Conservation (phyloP, 2,329 filamentous ascomycete genomes). For the Orbilia blumenaviensis region DNA sequence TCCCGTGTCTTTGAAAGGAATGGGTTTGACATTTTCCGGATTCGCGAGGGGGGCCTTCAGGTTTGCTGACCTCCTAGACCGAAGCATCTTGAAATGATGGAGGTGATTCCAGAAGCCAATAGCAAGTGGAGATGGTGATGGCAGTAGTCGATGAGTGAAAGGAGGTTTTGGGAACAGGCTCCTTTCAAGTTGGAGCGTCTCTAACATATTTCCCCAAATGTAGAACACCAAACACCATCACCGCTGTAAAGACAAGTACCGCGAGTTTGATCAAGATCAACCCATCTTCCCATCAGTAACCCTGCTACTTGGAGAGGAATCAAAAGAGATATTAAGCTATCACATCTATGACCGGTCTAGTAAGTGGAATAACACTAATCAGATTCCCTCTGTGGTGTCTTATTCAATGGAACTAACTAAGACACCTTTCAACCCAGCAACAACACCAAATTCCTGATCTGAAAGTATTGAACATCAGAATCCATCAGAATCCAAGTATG, state of each 20-base stretch:
- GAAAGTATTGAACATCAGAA: background rate
- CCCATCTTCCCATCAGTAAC: too few relatives aligned
- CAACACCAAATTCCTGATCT: background rate
- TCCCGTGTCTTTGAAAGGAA: conserved; percentile 1
- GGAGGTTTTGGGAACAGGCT: background rate
- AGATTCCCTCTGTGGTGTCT: too few relatives aligned
- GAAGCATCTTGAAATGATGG: conserved; percentile 12
- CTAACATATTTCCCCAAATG: background rate
- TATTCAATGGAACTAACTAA: too few relatives aligned
- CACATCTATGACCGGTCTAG: too few relatives aligned
- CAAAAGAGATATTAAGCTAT: too few relatives aligned
- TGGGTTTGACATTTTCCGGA: conserved; percentile 27
- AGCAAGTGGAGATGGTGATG: background rate
- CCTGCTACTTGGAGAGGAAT: too few relatives aligned
- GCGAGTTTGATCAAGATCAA: too few relatives aligned
- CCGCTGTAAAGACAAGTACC: too few relatives aligned
- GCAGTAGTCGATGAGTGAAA: background rate
- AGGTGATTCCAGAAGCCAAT: conserved; percentile 4
- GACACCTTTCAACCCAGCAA: background rate
- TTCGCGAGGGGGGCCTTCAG: background rate
- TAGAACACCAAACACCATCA: background rate
- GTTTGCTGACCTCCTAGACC: background rate
- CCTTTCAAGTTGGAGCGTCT: background rate
- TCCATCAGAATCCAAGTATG: background rate
- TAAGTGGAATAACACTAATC: too few relatives aligned